Evolutionary conservation across 495 filamentous ascomycete genomes (phyloP).

Genomic region (Penicillium riverlandense): DNA sequence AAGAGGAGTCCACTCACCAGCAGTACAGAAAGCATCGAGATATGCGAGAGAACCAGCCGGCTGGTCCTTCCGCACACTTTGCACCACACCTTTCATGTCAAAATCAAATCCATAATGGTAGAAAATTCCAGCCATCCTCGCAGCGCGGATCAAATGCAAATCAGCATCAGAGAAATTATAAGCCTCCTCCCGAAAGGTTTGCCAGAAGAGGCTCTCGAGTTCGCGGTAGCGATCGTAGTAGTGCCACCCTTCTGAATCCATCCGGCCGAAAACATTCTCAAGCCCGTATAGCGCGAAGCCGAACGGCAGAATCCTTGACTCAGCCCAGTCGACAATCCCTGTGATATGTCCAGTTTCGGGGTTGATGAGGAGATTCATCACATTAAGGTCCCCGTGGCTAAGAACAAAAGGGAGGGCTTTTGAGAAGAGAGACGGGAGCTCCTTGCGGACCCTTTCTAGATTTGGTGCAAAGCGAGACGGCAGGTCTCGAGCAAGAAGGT

Average conservation of each 20-base stretch:
- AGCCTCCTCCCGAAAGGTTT: slow-evolving; percentile 10
- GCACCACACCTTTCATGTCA: slow-evolving; percentile 6
- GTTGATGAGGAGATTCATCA: slow-evolving; percentile 38
- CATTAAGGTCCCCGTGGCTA: slow-evolving; percentile 38
- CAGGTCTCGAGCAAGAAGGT: slow-evolving; percentile 9
- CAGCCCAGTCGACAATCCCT: slow-evolving; percentile 41
- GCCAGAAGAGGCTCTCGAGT: slow-evolving; percentile 19
- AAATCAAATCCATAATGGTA: slow-evolving; percentile 13
- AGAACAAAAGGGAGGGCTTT: slow-evolving; percentile 31
- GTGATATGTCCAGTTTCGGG: slow-evolving; percentile 30
- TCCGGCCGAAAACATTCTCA: slow-evolving; percentile 30
- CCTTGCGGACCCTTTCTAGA: slow-evolving; percentile 8
- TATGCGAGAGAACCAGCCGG: slow-evolving; percentile 7
- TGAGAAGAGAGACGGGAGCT: slow-evolving; percentile 22
- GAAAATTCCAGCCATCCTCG: slow-evolving; percentile 11
- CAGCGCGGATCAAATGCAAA: slow-evolving; percentile 6
- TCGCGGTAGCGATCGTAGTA: slow-evolving; percentile 16
- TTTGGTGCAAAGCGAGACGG: slow-evolving; percentile 8
- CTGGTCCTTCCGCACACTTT: slow-evolving; percentile 6
- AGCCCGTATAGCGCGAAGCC: slow-evolving; percentile 36
- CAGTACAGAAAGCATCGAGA: slow-evolving; percentile 15
- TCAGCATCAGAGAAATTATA: slow-evolving; percentile 10
- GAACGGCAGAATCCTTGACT: slow-evolving; percentile 36
- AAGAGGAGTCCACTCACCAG: slow-evolving; percentile 6
- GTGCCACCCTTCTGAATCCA: slow-evolving; percentile 29